These are phyloP conservation scores for Chlorencoelia australis DNA, from an alignment of 2,329 filamentous ascomycete genomes.

Conservation along the genomic window DNA sequence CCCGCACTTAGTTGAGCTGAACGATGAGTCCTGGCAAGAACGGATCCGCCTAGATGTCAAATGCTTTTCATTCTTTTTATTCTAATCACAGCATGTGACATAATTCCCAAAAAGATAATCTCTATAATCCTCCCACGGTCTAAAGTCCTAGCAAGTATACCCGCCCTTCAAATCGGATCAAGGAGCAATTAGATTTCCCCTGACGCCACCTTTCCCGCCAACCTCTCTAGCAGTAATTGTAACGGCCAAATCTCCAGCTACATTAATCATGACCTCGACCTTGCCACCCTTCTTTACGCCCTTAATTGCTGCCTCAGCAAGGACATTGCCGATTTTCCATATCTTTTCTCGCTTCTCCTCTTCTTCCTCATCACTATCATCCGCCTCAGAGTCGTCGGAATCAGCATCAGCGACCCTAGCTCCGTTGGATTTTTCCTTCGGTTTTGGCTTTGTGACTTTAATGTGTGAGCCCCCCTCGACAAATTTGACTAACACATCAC, in stretches of 20 bases:
- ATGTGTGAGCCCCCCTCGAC: constrained; percentile 85
- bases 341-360: constrained; percentile 84
- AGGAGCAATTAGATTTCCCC: constrained; percentile 23
- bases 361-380: constrained; percentile 62
- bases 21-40: no score
- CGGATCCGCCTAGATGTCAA: not conserved
- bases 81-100: not conserved
- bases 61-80: not conserved
- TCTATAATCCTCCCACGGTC: no score
- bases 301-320: constrained; percentile 79
- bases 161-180: no score
- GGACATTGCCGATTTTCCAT: constrained; percentile 74
- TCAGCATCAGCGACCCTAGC: constrained; percentile 48
- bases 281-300: constrained; percentile 80
- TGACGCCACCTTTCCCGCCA: constrained; percentile 37
- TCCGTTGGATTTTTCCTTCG: constrained; percentile 55
- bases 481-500: constrained; percentile 79
- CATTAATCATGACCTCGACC: constrained; percentile 88
- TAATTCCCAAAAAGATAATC: not conserved
- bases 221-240: constrained; percentile 78
- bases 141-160: no score
- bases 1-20: no score
- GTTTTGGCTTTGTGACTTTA: constrained; percentile 82
- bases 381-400: constrained; percentile 46
- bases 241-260: constrained; percentile 68